A percentile compares a stretch with the other conserved stretches of the same genome.
Conservation (phyloP, 805 yeast genomes). For the Alloascoidea africana region DNA sequence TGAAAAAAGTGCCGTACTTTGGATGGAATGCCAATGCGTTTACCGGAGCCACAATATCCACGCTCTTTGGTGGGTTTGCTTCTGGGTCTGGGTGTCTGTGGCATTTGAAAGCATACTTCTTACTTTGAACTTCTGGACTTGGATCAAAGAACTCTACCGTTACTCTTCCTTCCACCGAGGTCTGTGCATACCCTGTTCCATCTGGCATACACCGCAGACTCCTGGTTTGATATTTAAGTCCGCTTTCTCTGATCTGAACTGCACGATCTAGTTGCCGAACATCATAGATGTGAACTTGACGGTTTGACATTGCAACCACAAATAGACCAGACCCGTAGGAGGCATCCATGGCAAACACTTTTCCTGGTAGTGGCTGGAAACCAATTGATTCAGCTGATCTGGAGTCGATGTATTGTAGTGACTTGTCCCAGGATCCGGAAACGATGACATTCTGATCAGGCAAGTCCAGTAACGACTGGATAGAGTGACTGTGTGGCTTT, state of each 20-base stretch:
- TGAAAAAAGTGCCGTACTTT: slow-evolving; percentile 23
- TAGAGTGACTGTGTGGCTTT: slow-evolving; percentile 23
- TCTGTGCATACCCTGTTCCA: slow-evolving; percentile 43
- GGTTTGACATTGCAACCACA: slow-evolving; percentile 37
- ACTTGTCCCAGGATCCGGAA: slow-evolving; percentile 51
- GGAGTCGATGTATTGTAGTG: slow-evolving; percentile 31
- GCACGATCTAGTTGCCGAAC: slow-evolving; percentile 29
- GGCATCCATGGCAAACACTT: slow-evolving; percentile 50
- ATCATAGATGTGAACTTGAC: slow-evolving; percentile 44
- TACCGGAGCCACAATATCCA: slow-evolving; percentile 35
- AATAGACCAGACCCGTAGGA: slow-evolving; percentile 20
- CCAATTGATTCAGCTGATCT: slow-evolving; percentile 12
- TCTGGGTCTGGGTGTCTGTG: slow-evolving; percentile 35
- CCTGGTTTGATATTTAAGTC: slow-evolving; percentile 51
- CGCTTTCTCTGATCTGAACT: slow-evolving; percentile 38
- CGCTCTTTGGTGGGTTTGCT: slow-evolving; percentile 6
- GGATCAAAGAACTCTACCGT: slow-evolving; percentile 55
- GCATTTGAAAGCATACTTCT: slow-evolving; percentile 68
- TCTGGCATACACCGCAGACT: slow-evolving; percentile 38
- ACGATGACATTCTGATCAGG: slow-evolving; percentile 20
- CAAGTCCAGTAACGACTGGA: slow-evolving; percentile 20
- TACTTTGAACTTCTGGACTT: slow-evolving; percentile 21
- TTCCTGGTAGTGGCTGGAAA: slow-evolving; percentile 22
- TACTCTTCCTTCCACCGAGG: slow-evolving; percentile 74
- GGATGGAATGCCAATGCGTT: slow-evolving; percentile 30